These are phyloP conservation scores for Fusarium pseudonygamai DNA, from an alignment of 2,329 filamentous ascomycete genomes.

Conservation along the genomic window DNA sequence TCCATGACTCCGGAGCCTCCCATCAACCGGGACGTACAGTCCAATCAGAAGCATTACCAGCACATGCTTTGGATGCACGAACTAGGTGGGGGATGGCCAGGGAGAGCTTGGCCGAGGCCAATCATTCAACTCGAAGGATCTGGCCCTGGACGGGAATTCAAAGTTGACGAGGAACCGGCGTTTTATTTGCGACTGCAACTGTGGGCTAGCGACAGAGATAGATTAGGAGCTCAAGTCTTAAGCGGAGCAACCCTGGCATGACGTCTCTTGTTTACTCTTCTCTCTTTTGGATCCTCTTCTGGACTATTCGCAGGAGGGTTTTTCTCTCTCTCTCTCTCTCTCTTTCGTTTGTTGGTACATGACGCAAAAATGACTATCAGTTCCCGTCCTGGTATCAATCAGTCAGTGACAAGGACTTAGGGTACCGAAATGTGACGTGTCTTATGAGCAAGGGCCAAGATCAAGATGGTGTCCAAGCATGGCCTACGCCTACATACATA, in stretches of 20 bases:
- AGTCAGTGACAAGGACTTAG: constrained; percentile 30
- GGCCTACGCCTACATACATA: not conserved
- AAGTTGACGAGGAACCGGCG: constrained; percentile 13
- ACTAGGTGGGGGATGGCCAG: constrained; percentile 32
- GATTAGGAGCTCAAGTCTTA: constrained; percentile 21
- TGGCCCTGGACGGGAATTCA: constrained; percentile 15
- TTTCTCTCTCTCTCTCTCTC: not conserved
- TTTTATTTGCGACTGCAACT: constrained; percentile 23
- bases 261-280: constrained; percentile 34
- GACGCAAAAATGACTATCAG: constrained; percentile 30
- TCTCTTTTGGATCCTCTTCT: constrained; percentile 16
- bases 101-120: constrained; percentile 27
- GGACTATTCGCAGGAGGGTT: constrained; percentile 7
- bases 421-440: constrained; percentile 37
- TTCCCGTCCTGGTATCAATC: constrained; percentile 30
- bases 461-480: constrained; percentile 13
- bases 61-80: constrained; percentile 33
- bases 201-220: constrained; percentile 22
- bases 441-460: constrained; percentile 26
- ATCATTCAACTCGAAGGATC: constrained; percentile 27
- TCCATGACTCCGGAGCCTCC: constrained; percentile 45
- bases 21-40: constrained; percentile 39
- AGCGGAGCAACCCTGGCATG: constrained; percentile 25
- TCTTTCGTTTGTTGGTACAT: constrained; percentile 10
- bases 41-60: constrained; percentile 44